A percentile compares a stretch with the other conserved stretches of the same genome.
Evolutionary conservation across 2,329 filamentous ascomycete genomes (phyloP).

Genomic region (Chaetomiaceae sp.): DNA sequence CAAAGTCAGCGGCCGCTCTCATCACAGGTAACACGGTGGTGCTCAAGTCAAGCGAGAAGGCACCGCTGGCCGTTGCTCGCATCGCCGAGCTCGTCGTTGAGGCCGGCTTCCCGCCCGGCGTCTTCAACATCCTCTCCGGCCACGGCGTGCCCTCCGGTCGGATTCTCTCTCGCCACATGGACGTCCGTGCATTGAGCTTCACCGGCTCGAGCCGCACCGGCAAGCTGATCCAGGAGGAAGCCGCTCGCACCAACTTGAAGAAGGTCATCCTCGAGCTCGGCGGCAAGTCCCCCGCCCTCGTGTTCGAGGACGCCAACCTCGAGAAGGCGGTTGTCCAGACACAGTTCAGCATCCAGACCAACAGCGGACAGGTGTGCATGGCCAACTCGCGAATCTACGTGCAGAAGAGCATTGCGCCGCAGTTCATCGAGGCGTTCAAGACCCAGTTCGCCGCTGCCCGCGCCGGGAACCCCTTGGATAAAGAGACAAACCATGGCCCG

Average conservation of each 20-base stretch:
- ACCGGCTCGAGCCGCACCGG: slow-evolving; percentile 70
- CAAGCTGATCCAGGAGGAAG: slow-evolving; percentile 67
- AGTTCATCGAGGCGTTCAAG: slow-evolving; percentile 58
- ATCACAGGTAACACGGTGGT: slow-evolving; percentile 47
- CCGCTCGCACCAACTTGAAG: slow-evolving; percentile 59
- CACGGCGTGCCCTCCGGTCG: slow-evolving; percentile 62
- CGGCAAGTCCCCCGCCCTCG: slow-evolving; percentile 61
- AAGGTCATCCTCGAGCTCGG: slow-evolving; percentile 63
- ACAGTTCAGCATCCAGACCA: slow-evolving; percentile 42
- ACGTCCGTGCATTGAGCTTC: slow-evolving; percentile 70
- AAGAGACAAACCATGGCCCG: slow-evolving; percentile 38
- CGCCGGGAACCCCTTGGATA: slow-evolving; percentile 34
- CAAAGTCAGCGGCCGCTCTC: slow-evolving; percentile 47
- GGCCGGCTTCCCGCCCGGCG: slow-evolving; percentile 70
- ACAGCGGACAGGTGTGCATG: slow-evolving; percentile 57
- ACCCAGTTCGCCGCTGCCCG: slow-evolving; percentile 37
- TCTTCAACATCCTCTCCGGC: slow-evolving; percentile 69
- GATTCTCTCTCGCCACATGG: slow-evolving; percentile 61
- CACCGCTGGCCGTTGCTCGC: slow-evolving; percentile 40
- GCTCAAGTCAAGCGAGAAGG: slow-evolving; percentile 51
- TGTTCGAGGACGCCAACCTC: slow-evolving; percentile 62
- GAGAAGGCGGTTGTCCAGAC: slow-evolving; percentile 56
- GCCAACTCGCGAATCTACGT: slow-evolving; percentile 56
- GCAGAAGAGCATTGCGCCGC: slow-evolving; percentile 43
- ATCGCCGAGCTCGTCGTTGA: slow-evolving; percentile 56